Evolutionary conservation across 139 green algal species (phyloP), one percentile per base, ranked within the genome.

Genomic region (Closterium sp.): DNA sequence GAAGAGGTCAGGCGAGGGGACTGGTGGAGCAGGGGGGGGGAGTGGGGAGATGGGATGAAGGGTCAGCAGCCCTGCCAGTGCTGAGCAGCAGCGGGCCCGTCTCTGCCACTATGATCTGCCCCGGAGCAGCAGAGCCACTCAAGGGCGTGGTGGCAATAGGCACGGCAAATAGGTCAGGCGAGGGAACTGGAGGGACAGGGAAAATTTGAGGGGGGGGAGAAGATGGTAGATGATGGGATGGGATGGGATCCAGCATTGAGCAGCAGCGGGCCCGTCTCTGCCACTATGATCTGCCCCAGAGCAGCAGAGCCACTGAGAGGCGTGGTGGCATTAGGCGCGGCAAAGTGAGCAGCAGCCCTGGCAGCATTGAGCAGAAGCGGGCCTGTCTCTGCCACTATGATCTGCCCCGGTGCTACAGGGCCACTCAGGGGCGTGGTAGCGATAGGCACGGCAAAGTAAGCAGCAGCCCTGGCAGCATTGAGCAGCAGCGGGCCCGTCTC

Each of bases 221-320:
- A n/a, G n/a, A n/a, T n/a, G n/a, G n/a, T n/a, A n/a, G n/a, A n/a
- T n/a, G n/a, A n/a, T n/a, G n/a, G n/a, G n/a, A n/a, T n/a, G n/a
- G n/a, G n/a, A n/a, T n/a, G n/a, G n/a, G n/a, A n/a, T n/a, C 92
- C 93, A 3, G 62, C 88, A 84, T 95, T 95, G 29, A 95, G 84
- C 29, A 91, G 28, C n/a, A 87, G 84, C 84, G 9, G n/a, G 21
- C 91, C 88, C 29, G 90, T 19, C 70, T 19, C 45, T 27, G 91
- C 30, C 24, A 88, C 30, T 7, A 95, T 45, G 21, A 79, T 79
- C 62, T 79, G 17, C 62, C 62, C 62, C 7, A 13, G 62, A 6
- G 17, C 19, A 5, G 2, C 4, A 5, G 62, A 79, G 62, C 62
- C 62, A 79, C 17, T 79, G 0, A 79, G 62, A 27, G 62, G 0